Evolutionary conservation across 805 yeast species (phyloP).

Genomic region (Kazachstania taianensis): DNA sequence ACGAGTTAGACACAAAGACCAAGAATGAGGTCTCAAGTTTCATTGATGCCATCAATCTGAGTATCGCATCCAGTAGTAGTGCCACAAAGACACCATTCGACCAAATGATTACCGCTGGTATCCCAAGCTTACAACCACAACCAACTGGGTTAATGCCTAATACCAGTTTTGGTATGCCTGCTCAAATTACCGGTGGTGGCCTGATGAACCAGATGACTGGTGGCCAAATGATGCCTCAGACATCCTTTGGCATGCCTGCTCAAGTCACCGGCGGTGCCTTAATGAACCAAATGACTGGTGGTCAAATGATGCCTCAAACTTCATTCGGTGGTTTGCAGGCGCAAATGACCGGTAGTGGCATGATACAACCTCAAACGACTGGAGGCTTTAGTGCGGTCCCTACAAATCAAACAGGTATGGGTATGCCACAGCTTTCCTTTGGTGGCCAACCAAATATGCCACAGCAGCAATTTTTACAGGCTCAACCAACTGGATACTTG

Average conservation of each 20-base stretch:
- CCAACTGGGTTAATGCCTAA: constrained; percentile 32
- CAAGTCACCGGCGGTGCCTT: constrained; percentile 21
- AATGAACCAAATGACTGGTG: constrained; percentile 46
- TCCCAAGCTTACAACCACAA: constrained; percentile 28
- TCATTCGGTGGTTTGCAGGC: constrained; percentile 25
- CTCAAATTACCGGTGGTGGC: no score
- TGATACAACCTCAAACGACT: constrained; percentile 35
- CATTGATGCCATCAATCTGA: constrained; percentile 78
- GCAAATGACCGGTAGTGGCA: constrained; percentile 30
- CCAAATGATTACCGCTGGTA: constrained; percentile 21
- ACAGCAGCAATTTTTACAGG: constrained; percentile 33
- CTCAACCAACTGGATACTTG: constrained; percentile 59
- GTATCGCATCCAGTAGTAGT: constrained; percentile 45
- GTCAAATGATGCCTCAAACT: constrained; percentile 23
- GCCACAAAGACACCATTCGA: constrained; percentile 33
- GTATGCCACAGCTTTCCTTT: constrained; percentile 29
- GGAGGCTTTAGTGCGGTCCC: constrained; percentile 24
- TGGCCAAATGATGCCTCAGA: constrained; percentile 24
- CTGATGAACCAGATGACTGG: constrained; percentile 16
- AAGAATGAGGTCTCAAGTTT: constrained; percentile 78
- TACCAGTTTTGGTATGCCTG: constrained; percentile 27
- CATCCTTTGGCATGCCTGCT: constrained; percentile 27
- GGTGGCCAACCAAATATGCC: constrained; percentile 22
- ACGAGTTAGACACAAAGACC: constrained; percentile 58
- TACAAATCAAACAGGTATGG: constrained; percentile 2